phyloP scores from a whole-genome alignment of 495 filamentous ascomycete genomes.

The Penicillium maclennaniae region DNA sequence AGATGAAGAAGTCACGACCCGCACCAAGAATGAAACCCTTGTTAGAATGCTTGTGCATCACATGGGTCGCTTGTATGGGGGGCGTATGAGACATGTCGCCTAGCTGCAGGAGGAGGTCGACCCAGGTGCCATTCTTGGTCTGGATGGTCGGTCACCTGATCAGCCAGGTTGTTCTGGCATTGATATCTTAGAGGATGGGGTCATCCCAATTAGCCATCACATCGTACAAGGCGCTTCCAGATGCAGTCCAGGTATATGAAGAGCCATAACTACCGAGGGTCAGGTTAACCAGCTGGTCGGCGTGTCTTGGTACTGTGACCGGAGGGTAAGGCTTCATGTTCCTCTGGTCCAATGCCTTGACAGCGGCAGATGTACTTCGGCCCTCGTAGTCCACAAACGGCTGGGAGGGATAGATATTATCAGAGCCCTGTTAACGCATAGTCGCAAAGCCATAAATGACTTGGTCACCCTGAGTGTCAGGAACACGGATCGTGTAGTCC shows the following conservation, averaged over 20 bases:
- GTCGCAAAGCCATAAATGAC: constrained; percentile 34
- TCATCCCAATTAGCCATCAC: constrained; percentile 22
- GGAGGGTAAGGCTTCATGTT: constrained; percentile 34
- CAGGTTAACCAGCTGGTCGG: constrained; percentile 40
- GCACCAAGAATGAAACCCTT: constrained; percentile 47
- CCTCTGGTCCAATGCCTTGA: constrained; percentile 31
- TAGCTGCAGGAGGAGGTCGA: constrained; percentile 47
- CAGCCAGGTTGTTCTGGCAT: constrained; percentile 17
- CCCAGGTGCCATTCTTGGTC: constrained; percentile 48
- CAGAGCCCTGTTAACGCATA: constrained; percentile 32
- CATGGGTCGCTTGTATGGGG: constrained; percentile 40
- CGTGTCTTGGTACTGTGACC: constrained; percentile 23
- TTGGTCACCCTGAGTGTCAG: constrained; percentile 32
- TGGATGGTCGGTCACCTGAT: constrained; percentile 39
- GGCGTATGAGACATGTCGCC: constrained; percentile 12
- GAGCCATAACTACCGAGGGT: constrained; percentile 30
- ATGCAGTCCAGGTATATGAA: constrained; percentile 41
- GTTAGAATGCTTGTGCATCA: constrained; percentile 55
- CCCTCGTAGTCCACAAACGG: constrained; percentile 43
- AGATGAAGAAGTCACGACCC: constrained; percentile 41
- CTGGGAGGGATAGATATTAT: constrained; percentile 12
- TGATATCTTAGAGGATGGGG: constrained; percentile 41
- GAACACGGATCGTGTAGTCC: constrained; percentile 35
- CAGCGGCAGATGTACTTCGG: constrained; percentile 23
- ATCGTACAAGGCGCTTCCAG: constrained; percentile 26